Percentiles rank a stretch among this genome's conserved stretches.
phyloP scores from a whole-genome alignment of 176 grass and related monocot species.

The Lolium multiflorum region DNA sequence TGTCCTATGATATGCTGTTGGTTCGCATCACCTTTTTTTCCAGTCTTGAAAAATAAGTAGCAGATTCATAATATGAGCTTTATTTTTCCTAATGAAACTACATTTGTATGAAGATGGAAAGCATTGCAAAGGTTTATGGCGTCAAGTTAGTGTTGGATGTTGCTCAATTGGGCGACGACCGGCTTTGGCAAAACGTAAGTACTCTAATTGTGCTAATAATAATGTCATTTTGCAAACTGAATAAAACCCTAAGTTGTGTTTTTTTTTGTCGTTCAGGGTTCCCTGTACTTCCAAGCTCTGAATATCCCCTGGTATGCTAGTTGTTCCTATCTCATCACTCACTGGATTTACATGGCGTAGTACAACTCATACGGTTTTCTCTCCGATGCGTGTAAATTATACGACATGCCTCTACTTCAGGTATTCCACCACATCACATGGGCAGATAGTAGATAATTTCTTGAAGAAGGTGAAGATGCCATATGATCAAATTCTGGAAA shows the following conservation, averaged over 20 bases:
- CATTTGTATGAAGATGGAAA: too few relatives aligned
- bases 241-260: background rate
- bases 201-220: conserved; percentile 1
- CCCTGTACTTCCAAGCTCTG: conserved; percentile 58
- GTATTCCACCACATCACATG: conserved; percentile 68
- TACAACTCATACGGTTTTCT: background rate
- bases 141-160: conserved; percentile 75
- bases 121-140: conserved; percentile 59
- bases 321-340: conserved; percentile 7
- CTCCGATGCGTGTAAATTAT: background rate
- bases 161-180: conserved; percentile 60
- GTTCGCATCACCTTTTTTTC: background rate
- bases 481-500: conserved; percentile 58
- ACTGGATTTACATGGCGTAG: background rate
- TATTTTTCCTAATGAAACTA: background rate
- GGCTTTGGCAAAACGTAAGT: conserved; percentile 76
- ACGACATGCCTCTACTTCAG: conserved; percentile 35
- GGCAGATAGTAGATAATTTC: conserved; percentile 58
- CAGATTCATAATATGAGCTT: background rate
- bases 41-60: background rate
- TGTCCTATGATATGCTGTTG: background rate
- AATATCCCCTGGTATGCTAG: conserved; percentile 74
- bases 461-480: conserved; percentile 77
- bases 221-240: background rate
- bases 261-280: conserved; percentile 56